phyloP scores from a whole-genome alignment of 139 green algal species.

The Asterochloris erici region DNA sequence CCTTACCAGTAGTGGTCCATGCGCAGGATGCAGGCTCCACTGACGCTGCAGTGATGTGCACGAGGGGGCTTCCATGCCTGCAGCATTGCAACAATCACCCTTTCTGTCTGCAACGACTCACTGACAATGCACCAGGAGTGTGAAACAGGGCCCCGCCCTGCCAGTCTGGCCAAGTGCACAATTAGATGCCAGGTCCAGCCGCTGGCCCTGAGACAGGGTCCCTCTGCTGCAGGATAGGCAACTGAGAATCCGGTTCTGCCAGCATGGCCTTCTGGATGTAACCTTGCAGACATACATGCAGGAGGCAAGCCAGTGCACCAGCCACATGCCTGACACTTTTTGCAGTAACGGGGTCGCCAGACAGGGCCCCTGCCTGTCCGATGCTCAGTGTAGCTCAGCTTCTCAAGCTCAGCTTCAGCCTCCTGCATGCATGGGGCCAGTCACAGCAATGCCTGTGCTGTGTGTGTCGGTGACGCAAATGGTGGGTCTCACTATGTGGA shows the following conservation, averaged over 20 bases:
- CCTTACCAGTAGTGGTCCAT: slow-evolving; percentile 82
- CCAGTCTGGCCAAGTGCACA: too few relatives aligned
- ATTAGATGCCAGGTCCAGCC: too few relatives aligned
- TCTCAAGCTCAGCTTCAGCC: slow-evolving; percentile 23
- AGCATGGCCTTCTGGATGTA: too few relatives aligned
- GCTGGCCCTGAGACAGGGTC: too few relatives aligned
- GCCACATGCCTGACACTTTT: slow-evolving; percentile 39
- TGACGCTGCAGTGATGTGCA: slow-evolving; percentile 89
- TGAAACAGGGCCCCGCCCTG: too few relatives aligned
- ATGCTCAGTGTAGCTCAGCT: slow-evolving; percentile 16
- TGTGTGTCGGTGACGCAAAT: background rate
- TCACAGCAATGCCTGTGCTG: background rate
- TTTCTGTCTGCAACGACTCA: background rate
- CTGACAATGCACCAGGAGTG: background rate
- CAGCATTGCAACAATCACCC: background rate
- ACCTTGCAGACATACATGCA: background rate
- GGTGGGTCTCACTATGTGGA: too few relatives aligned
- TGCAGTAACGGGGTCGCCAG: slow-evolving; percentile 42
- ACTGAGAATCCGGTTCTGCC: too few relatives aligned
- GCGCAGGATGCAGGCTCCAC: slow-evolving; percentile 82
- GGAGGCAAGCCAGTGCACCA: background rate
- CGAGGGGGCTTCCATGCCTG: slow-evolving; percentile 88
- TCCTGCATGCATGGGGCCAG: slow-evolving; percentile 9
- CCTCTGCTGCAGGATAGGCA: too few relatives aligned
- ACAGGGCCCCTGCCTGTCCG: slow-evolving; percentile 8